phyloP scores from a whole-genome alignment of 2,329 filamentous ascomycete genomes.

The Metarhizium guizhouense region DNA sequence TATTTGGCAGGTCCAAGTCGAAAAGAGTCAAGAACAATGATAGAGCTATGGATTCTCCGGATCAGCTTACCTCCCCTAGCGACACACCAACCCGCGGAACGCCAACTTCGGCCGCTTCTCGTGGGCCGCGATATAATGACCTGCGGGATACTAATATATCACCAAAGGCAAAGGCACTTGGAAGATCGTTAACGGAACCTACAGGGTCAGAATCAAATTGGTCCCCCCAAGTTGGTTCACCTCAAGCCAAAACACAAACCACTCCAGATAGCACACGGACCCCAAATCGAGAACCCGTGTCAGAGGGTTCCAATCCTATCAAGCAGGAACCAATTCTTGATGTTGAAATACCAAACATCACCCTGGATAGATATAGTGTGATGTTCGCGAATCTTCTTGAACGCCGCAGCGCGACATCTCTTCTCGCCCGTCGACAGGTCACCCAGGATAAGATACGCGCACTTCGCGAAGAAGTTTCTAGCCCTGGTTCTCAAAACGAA shows the following conservation, averaged over 20 bases:
- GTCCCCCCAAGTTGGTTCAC: not conserved
- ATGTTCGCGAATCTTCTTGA: conserved; percentile 79
- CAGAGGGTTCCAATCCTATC: not conserved
- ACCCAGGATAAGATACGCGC: conserved; percentile 42
- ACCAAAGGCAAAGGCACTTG: not conserved
- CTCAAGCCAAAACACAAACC: not conserved
- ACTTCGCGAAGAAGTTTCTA: not conserved
- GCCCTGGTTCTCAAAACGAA: conserved; percentile 16
- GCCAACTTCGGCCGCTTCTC: not conserved
- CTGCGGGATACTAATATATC: not conserved
- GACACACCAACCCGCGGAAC: not conserved
- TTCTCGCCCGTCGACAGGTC: conserved; percentile 50
- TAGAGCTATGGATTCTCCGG: conserved; percentile 8
- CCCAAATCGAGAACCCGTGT: not conserved
- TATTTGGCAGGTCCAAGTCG: conserved; percentile 41
- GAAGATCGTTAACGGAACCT: conserved; percentile 2
- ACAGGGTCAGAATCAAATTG: not conserved
- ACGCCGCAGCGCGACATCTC: conserved; percentile 22
- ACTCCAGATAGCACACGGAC: not conserved
- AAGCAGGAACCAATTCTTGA: conserved; percentile 42
- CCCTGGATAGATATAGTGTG: conserved; percentile 84
- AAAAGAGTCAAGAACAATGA: conserved; percentile 16
- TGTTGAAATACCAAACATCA: conserved; percentile 70
- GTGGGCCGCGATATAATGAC: not conserved
- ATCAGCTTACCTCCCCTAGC: not conserved